phyloP scores from a whole-genome alignment of 768 basidiomycete genomes.

The Dioszegia crocea region DNA sequence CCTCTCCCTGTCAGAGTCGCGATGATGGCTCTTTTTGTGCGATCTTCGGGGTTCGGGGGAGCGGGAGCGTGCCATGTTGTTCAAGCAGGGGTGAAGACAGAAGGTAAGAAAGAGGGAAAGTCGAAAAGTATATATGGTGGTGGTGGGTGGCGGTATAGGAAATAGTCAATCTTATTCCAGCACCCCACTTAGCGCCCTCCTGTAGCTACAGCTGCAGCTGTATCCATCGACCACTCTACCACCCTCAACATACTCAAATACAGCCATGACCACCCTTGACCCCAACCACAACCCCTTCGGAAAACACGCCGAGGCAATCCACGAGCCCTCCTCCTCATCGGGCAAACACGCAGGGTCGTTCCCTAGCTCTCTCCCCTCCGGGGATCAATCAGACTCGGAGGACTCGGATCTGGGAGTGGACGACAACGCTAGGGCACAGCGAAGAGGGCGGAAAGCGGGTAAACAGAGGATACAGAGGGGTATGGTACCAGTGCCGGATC shows the following conservation, averaged over 20 bases:
- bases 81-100: neutral
- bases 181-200: too few relatives aligned
- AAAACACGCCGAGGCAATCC: constrained; percentile 40
- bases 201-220: too few relatives aligned
- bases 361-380: constrained; percentile 18
- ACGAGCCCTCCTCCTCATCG: constrained; percentile 22
- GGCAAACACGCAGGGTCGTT: constrained; percentile 12
- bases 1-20: neutral
- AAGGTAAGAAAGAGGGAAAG: neutral
- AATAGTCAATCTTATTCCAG: too few relatives aligned
- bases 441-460: constrained; percentile 22
- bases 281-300: constrained; percentile 43
- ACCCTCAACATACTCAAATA: neutral
- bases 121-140: too few relatives aligned
- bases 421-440: constrained; percentile 1
- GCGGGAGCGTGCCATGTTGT: constrained; percentile 3
- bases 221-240: too few relatives aligned
- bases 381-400: neutral
- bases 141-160: too few relatives aligned
- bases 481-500: constrained; percentile 43
- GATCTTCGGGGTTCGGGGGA: constrained; percentile 9
- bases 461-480: constrained; percentile 28
- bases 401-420: constrained; percentile 8
- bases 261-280: constrained; percentile 42
- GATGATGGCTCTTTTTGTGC: neutral